phyloP scores from a whole-genome alignment of 2,329 filamentous ascomycete genomes.

The Fusarium musae region DNA sequence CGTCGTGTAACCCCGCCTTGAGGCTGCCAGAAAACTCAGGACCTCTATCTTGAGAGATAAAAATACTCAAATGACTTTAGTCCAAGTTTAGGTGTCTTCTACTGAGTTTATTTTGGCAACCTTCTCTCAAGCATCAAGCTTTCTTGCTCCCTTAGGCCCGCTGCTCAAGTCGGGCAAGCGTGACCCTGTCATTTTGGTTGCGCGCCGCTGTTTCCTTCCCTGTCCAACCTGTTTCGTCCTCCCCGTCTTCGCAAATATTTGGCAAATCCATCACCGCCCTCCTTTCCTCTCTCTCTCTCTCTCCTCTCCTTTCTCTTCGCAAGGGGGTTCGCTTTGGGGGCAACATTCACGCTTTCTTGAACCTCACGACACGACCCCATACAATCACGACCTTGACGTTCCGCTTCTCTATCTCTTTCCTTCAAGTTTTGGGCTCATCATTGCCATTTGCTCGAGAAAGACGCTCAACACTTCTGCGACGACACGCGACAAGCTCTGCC shows the following conservation, averaged over 20 bases:
- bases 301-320: constrained; percentile 20
- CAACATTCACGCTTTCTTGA: constrained; percentile 28
- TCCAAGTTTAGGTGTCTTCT: accelerated
- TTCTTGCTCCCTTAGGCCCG: not conserved
- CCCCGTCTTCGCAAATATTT: constrained; percentile 34
- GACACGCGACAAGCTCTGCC: constrained; percentile 34
- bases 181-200: constrained; percentile 36
- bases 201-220: constrained; percentile 29
- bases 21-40: not conserved
- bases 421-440: constrained; percentile 18
- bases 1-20: constrained; percentile 26
- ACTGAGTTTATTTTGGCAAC: accelerated
- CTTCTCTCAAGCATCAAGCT: accelerated
- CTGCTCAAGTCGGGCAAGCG: constrained; percentile 36
- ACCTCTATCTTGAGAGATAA: accelerated
- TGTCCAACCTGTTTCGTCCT: constrained; percentile 8
- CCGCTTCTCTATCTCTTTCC: constrained; percentile 11
- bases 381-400: constrained; percentile 12
- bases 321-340: constrained; percentile 32
- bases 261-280: constrained; percentile 27
- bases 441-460: constrained; percentile 17
- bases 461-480: constrained; percentile 40
- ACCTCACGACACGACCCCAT: constrained; percentile 32
- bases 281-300: constrained; percentile 7
- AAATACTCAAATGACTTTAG: accelerated